Evolutionary conservation across 2,329 filamentous ascomycete species (phyloP), one percentile per base, ranked within the genome.

Genomic region (Cercospora sp.): DNA sequence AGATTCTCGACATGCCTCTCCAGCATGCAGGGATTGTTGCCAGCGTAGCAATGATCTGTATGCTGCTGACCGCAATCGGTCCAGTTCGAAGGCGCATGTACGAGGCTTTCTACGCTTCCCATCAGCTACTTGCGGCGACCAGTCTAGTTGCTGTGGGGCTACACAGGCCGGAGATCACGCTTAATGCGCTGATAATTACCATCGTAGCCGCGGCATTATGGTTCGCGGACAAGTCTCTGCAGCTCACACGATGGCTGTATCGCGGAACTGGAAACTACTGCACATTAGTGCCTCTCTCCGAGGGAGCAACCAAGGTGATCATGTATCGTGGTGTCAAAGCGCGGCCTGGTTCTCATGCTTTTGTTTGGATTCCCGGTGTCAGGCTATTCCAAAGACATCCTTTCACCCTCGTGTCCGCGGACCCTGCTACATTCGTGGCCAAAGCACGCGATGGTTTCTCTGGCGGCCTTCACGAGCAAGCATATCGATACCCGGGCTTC

Each of bases 91-190:
- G 66, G 49, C 64, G 73, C 26, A 49, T 70, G 16, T 75, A 75
- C 63, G 74, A 75, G 53, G 13, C 72, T 49, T 75, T 75, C 65
- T 74, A 74, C 58, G 61, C 68, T 8, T 45, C 62, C 4, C 74
- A 75, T 45, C 63, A 72, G 21, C 59, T 71, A 21, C 60, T 75
- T 7, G 72, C 73, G 3, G 63, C 66, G 1, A 51, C 68, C 1
- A 69, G 70, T 18, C 51, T 75, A 2, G 62, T 74, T 7, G 68
- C 74, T 30, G 66, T 72, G 28, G 70, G 71, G n/a, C 72, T 72
- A 40, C 74, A 76, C 45, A 71, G 66, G 10, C 71, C 67, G 16
- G 70, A 73, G n/a, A 61, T 70, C n/a, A 62, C 21, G 10, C 43
- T 59, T 21, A 68, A 71, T 51, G 70, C 72, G 3, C 60, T 73